Conservation (phyloP, 495 filamentous ascomycete genomes). For the Tuber aestivum region DNA sequence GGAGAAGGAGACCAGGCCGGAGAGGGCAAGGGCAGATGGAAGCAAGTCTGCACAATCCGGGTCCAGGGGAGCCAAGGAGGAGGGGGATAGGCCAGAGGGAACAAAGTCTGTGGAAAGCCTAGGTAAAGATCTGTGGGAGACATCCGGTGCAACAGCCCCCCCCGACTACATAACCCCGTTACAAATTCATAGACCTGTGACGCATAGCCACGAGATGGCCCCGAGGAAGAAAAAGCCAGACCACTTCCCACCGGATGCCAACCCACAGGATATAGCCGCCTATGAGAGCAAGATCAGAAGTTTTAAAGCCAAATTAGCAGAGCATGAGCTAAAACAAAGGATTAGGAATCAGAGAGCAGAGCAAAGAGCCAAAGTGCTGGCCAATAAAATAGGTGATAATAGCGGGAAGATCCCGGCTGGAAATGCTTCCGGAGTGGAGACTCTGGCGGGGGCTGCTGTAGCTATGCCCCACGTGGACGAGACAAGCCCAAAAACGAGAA, state of each 20-base stretch:
- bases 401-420: rapidly evolving
- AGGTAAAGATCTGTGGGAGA: background rate
- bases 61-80: no score
- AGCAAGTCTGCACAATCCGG: background rate
- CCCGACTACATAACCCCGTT: background rate
- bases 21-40: no score
- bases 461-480: background rate
- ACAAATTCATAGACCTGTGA: no score
- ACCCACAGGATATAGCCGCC: background rate
- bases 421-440: background rate
- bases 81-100: background rate
- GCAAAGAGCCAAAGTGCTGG: background rate
- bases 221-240: background rate
- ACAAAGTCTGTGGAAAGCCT: background rate
- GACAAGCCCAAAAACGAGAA: background rate
- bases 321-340: background rate
- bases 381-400: background rate
- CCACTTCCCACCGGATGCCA: background rate
- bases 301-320: background rate
- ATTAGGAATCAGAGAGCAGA: background rate
- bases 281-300: background rate
- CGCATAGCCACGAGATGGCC: background rate
- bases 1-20: no score
- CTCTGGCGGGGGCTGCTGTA: background rate
- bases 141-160: background rate